Percentiles rank a stretch among this genome's conserved stretches.
Conservation (phyloP, 1,284 basidiomycete species). For the Gymnopus androsaceus region DNA sequence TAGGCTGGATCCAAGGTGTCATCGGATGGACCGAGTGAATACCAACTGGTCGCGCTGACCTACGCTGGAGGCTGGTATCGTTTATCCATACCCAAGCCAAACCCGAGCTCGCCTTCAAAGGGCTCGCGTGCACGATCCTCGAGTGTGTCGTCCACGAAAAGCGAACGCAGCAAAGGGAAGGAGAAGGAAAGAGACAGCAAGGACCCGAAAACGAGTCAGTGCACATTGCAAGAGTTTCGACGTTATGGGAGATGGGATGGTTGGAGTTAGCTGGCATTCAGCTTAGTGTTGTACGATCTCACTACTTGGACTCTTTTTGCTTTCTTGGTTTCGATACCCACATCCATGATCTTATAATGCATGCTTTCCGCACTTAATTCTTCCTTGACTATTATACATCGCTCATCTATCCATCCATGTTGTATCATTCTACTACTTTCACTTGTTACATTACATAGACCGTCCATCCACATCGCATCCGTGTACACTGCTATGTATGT, state of each 20-base stretch:
- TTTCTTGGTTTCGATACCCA: background rate
- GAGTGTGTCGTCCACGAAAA: constrained; percentile 56
- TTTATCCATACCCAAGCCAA: constrained; percentile 64
- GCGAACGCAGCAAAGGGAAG: constrained; percentile 49
- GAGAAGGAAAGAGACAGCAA: constrained; percentile 66
- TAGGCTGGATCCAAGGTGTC: constrained; percentile 80
- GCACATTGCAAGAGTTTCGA: constrained; percentile 73
- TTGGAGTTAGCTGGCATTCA: constrained; percentile 53
- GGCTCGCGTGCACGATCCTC: constrained; percentile 38
- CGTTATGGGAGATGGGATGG: constrained; percentile 85
- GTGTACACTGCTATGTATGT: too few relatives aligned
- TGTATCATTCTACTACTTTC: constrained; percentile 4
- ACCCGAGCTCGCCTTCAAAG: constrained; percentile 24
- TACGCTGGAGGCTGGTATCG: constrained; percentile 94
- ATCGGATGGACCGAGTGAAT: constrained; percentile 34
- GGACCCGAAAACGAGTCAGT: constrained; percentile 62
- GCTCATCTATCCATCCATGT: background rate
- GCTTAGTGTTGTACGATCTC: background rate
- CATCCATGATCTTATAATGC: background rate
- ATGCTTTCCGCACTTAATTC: background rate
- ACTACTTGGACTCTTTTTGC: background rate
- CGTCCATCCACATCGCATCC: background rate
- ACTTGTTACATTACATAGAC: background rate
- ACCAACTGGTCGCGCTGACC: constrained; percentile 83
- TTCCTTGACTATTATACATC: background rate